Base-by-base conservation (phyloP, 2,329 filamentous ascomycete genomes). In the Grosmannia clavigera region DNA sequence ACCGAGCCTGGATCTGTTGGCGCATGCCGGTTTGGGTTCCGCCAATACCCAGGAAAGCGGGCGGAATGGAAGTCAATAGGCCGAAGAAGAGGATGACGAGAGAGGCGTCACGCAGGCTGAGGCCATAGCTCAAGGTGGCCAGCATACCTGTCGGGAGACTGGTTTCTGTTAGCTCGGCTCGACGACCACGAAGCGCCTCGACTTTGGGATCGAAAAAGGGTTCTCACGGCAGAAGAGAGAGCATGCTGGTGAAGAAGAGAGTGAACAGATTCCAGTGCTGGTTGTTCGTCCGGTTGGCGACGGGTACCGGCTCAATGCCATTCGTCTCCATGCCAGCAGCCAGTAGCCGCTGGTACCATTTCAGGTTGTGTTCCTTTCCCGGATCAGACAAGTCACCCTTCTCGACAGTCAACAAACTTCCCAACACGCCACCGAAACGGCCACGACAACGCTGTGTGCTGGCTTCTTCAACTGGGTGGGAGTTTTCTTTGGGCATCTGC, bases 1-100 rank as follows among this genome's bases (percentile, higher is more conserved):
- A 85, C 35, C 82, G 74, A n/a, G 82, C 80, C 64, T 83, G 80
- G 6, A 84, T 76, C 67, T 83, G 76, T 67, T 84, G 81, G 22
- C 82, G 74, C 72, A 84, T 74, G 16, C 81, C 82, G 2, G 81
- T 84, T 61, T 76, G 74, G 19, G 79, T 78, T 0, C 81, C 81
- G 12, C 77, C 75, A 1, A 80, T 78, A 4, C 77, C 78, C 65
- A 84, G 73, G 64, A 79, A 81, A 0, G 81, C 81, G 2, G 81
- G 77, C 0, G 80, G 78, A 5, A 80, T 68, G 10, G 75, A 77
- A n/a, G 76, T 80, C 19, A 82, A 63, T 27, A 82, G 65, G 14
- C 74, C 75, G 68, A 85, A 84, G 72, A 84, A 83, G 25, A 85
- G 65, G 59, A 85, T 84, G 48, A 82, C 73, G 31, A 84, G 71